phyloP scores from a whole-genome alignment of 768 basidiomycete genomes.

The Pisolithus tinctorius region DNA sequence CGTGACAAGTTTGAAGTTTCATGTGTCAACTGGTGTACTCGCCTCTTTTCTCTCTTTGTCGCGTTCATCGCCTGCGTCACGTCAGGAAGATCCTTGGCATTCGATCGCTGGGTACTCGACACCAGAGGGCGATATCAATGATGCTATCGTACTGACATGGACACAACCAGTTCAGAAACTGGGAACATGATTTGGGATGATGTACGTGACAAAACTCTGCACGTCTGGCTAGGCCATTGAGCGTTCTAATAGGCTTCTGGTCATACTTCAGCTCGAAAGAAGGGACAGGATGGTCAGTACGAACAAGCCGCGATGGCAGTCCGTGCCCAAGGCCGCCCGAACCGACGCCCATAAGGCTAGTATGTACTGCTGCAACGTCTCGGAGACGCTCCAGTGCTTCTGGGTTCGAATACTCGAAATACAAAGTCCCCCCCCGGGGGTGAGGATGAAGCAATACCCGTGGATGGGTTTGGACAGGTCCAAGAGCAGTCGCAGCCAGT shows the following conservation, averaged over 20 bases:
- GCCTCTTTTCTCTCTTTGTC: no score
- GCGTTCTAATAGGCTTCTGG: slow-evolving; percentile 34
- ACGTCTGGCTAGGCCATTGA: neutral
- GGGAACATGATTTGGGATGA: slow-evolving; percentile 75
- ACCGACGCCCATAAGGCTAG: slow-evolving; percentile 45
- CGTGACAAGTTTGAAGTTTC: no score
- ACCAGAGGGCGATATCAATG: no score
- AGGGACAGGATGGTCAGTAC: slow-evolving; percentile 66
- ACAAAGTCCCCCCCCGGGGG: no score
- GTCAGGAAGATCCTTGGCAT: no score
- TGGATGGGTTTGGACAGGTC: slow-evolving; percentile 60
- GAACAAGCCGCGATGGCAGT: slow-evolving; percentile 59
- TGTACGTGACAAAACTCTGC: slow-evolving; percentile 31
- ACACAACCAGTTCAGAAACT: slow-evolving; percentile 61
- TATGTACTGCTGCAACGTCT: slow-evolving; percentile 28
- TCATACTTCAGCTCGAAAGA: slow-evolving; percentile 77
- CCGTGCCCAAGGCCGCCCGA: slow-evolving; percentile 43
- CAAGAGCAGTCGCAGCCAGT: slow-evolving; percentile 19
- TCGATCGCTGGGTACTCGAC: no score
- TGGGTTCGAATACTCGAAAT: slow-evolving; percentile 69
- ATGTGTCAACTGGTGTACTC: no score
- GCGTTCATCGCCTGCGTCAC: no score
- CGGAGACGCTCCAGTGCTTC: slow-evolving; percentile 62
- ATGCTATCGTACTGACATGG: slow-evolving; percentile 37
- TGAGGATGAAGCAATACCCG: slow-evolving; percentile 42